Conservation (phyloP, 495 filamentous ascomycete genomes). For the Diplogelasinospora grovesii region DNA sequence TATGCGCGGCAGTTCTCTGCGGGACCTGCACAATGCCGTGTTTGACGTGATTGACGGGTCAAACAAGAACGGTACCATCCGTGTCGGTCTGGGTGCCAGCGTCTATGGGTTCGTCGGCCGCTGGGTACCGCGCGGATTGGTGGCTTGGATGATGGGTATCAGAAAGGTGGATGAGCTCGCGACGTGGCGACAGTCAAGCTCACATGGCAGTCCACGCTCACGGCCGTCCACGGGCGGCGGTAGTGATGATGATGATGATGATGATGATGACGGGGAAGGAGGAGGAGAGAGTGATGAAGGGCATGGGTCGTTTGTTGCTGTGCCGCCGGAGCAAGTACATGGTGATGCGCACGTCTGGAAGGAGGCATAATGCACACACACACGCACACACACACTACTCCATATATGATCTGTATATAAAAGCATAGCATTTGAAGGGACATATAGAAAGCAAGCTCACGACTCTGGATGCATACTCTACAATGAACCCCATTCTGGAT, state of each 20-base stretch:
- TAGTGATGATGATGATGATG: slow-evolving; percentile 7
- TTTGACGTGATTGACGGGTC: slow-evolving; percentile 69
- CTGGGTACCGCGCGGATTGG: slow-evolving; percentile 71
- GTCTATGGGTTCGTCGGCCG: slow-evolving; percentile 81
- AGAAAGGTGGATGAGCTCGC: slow-evolving; percentile 44
- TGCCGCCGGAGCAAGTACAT: slow-evolving; percentile 28
- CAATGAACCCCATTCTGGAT: background rate
- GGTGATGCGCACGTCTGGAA: slow-evolving; percentile 35
- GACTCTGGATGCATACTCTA: background rate
- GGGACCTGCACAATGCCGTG: slow-evolving; percentile 74
- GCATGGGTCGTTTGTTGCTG: slow-evolving; percentile 21
- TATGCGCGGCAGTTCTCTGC: slow-evolving; percentile 57
- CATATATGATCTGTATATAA: background rate
- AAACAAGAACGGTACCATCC: slow-evolving; percentile 46
- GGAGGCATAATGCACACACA: no score
- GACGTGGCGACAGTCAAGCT: slow-evolving; percentile 33
- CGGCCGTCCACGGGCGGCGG: slow-evolving; percentile 19
- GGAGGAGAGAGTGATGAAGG: slow-evolving; percentile 2
- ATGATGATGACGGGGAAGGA: slow-evolving; percentile 18
- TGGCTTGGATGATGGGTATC: slow-evolving; percentile 86
- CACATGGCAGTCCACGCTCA: slow-evolving; percentile 14
- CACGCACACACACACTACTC: no score
- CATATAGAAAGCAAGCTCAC: slow-evolving; percentile 5
- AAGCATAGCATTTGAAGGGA: slow-evolving; percentile 2
- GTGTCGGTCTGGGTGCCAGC: slow-evolving; percentile 73